Evolutionary conservation across 805 yeast genomes (phyloP).

Genomic region (Saccharomycopsis microspora): DNA sequence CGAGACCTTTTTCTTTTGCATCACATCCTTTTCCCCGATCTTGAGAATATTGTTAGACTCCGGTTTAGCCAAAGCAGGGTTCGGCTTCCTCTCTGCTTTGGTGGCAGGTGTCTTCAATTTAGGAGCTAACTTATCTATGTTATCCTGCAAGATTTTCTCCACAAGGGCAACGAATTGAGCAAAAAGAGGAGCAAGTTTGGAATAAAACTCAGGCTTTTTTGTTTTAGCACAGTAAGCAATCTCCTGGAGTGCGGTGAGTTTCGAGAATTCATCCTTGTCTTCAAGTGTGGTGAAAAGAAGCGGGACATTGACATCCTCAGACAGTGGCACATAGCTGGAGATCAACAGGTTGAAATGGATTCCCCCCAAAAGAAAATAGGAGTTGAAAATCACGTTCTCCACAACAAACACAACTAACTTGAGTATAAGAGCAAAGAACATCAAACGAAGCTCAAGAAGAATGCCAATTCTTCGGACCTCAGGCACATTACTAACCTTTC

Average conservation of each 20-base stretch:
- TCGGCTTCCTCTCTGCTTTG: background rate
- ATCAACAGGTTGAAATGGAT: slow-evolving; percentile 12
- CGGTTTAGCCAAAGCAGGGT: background rate
- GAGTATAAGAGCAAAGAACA: slow-evolving; percentile 4
- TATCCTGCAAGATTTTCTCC: background rate
- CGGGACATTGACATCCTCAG: slow-evolving; percentile 5
- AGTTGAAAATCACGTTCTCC: slow-evolving; percentile 6
- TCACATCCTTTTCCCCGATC: background rate
- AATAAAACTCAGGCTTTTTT: slow-evolving; percentile 5
- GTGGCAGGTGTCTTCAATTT: background rate
- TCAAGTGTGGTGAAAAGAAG: slow-evolving; percentile 9
- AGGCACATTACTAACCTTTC: background rate
- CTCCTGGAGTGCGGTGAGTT: slow-evolving; percentile 12
- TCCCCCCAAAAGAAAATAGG: slow-evolving; percentile 13
- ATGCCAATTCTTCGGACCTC: background rate
- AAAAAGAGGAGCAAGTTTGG: slow-evolving; percentile 1
- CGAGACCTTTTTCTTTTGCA: slow-evolving; percentile 2
- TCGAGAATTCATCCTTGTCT: background rate
- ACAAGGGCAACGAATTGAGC: slow-evolving; percentile 1
- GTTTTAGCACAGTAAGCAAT: slow-evolving; percentile 4
- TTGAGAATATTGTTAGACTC: background rate
- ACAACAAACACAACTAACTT: slow-evolving; percentile 2
- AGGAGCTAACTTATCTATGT: background rate
- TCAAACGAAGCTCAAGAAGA: background rate
- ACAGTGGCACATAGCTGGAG: slow-evolving; percentile 4